Evolutionary conservation across 2,329 filamentous ascomycete genomes (phyloP).

Genomic region (Fusarium falciforme): DNA sequence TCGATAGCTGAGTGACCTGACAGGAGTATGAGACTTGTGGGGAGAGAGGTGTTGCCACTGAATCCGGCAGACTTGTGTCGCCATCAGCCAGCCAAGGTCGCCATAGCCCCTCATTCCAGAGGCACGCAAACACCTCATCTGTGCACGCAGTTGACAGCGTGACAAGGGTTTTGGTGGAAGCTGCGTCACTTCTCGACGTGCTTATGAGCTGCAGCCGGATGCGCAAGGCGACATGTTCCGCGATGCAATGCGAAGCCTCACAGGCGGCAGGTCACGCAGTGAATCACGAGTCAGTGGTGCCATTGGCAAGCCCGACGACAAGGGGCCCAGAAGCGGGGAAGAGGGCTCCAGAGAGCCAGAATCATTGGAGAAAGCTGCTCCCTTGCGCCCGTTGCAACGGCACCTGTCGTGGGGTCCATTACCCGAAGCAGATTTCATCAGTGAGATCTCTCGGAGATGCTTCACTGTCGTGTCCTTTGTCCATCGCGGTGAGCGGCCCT

Average conservation of each 20-base stretch:
- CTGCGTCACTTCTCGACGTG: slow-evolving; percentile 33
- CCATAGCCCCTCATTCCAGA: slow-evolving; percentile 15
- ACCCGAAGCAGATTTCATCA: slow-evolving; percentile 24
- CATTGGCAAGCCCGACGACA: slow-evolving; percentile 27
- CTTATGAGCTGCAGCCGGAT: slow-evolving; percentile 22
- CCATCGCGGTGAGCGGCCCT: slow-evolving; percentile 24
- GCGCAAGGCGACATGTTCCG: slow-evolving; percentile 21
- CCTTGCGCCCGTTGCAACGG: slow-evolving; percentile 36
- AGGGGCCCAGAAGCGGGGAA: slow-evolving; percentile 15
- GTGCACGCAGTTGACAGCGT: slow-evolving; percentile 18
- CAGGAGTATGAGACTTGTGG: slow-evolving; percentile 9
- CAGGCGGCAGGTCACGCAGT: slow-evolving; percentile 22
- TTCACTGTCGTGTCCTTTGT: slow-evolving; percentile 10
- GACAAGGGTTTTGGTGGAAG: slow-evolving; percentile 16
- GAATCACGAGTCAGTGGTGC: slow-evolving; percentile 36
- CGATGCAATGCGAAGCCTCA: slow-evolving; percentile 29
- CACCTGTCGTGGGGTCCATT: slow-evolving; percentile 40
- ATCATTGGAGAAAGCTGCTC: slow-evolving; percentile 12
- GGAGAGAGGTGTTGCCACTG: slow-evolving; percentile 12
- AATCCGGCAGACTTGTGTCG: slow-evolving; percentile 12
- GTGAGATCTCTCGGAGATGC: slow-evolving; percentile 21
- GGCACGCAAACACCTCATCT: slow-evolving; percentile 7
- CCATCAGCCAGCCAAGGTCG: slow-evolving; percentile 16
- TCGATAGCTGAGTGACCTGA: slow-evolving; percentile 12
- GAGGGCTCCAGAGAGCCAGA: not conserved